Evolutionary conservation across 2,329 filamentous ascomycete genomes (phyloP), one percentile per base, ranked within the genome.

Genomic region (Diaporthe sp.): DNA sequence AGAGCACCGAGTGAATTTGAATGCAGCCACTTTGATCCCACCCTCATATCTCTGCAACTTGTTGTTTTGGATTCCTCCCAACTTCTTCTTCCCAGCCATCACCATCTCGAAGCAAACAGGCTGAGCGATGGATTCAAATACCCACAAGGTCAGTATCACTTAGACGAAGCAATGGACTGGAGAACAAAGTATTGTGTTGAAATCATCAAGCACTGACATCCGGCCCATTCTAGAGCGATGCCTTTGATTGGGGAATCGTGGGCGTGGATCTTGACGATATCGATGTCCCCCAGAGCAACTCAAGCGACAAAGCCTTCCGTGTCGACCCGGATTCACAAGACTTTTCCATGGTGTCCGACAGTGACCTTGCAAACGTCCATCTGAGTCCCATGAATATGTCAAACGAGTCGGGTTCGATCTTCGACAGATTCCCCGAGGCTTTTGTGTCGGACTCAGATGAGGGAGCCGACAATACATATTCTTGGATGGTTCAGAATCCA

Each of bases 401-500:
- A 9, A 25, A 42, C 3, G 56, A 63, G 58, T 32, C 47, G 32
- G 3, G 5, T 17, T 44, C 70, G 2, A 19, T 71, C 9, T 63
- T 63, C 17, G 47, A 71, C 13, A 19, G 32, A 12, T 55, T 63
- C 8, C 70, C 70, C 7, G 56, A 55, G n/a, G 56, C 44, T n/a
- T 71, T 53, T 19, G 7, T 17, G 32, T 3, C 5, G 15, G 3
- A 47, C 9, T n/a, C 25, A 15, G 53, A 42, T 17, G 39, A 50
- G 22, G 3, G 25, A 7, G 39, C n/a, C 22, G 19, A 50, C 4
- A 51, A 68, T 4, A 69, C 69, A 32, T 72, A 68, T 25, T 72
- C 69, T 32, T 74, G 59, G 69, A 72, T 72, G 69, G 13, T 61
- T 27, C 39, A 68, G 25, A 53, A 72, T 25, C 59, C 73, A 27